Percentiles rank a stretch among this genome's conserved stretches.
These are phyloP conservation scores for Dysphania ambrosioides DNA, from an alignment of 148 eudicot species.

Conservation along the genomic window DNA sequence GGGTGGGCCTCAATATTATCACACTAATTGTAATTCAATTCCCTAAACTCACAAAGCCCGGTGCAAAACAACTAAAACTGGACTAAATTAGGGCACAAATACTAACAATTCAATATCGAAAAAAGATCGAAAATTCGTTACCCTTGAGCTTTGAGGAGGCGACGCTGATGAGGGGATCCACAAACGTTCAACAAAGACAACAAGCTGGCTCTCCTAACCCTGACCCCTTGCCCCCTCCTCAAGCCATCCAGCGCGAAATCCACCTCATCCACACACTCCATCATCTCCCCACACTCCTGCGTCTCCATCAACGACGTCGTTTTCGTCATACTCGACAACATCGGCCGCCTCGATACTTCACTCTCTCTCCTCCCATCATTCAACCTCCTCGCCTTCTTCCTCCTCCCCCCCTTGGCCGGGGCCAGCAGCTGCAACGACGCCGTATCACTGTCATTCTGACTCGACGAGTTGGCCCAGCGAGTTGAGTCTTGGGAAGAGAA, in stretches of 20 bases:
- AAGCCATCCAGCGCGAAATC: constrained; percentile 89
- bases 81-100: too few relatives aligned
- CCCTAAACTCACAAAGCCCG: not conserved
- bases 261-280: constrained; percentile 92
- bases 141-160: constrained; percentile 80
- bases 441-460: constrained; percentile 8
- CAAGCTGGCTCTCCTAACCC: constrained; percentile 68
- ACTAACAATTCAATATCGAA: too few relatives aligned
- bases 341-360: not conserved
- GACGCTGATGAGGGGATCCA: constrained; percentile 55
- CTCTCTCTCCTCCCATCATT: constrained; percentile 31
- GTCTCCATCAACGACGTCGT: constrained; percentile 99
- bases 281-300: constrained; percentile 93
- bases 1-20: too few relatives aligned
- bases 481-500: constrained; percentile 66
- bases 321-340: constrained; percentile 32
- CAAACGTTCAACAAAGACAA: constrained; percentile 70
- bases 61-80: not conserved
- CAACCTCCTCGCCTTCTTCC: constrained; percentile 35
- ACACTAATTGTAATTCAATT: not conserved
- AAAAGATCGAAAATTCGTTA: constrained; percentile 24
- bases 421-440: constrained; percentile 29
- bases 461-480: constrained; percentile 42
- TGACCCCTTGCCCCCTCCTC: constrained; percentile 49
- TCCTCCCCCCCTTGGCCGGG: constrained; percentile 27